A percentile compares a stretch with the other conserved stretches of the same genome.
Conservation (phyloP, 2,329 filamentous ascomycete species). For the Pseudocercospora musae region DNA sequence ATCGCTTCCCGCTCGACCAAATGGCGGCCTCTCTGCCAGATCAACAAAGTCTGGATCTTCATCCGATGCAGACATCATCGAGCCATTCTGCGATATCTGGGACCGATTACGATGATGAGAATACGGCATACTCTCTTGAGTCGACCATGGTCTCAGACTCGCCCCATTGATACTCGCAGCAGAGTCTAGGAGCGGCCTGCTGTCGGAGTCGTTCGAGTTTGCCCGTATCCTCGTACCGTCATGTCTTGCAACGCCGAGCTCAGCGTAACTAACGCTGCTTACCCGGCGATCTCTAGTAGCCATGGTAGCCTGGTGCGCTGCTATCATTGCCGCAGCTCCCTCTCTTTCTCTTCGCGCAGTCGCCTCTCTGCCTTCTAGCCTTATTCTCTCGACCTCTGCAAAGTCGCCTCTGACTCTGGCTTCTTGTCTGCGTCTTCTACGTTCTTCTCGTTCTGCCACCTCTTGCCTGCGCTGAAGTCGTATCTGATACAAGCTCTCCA, state of each 20-base stretch:
- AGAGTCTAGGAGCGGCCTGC: slow-evolving; percentile 67
- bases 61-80: slow-evolving; percentile 40
- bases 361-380: slow-evolving; percentile 54
- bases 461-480: slow-evolving; percentile 72
- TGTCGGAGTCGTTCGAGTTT: slow-evolving; percentile 70
- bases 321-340: slow-evolving; percentile 48
- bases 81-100: slow-evolving; percentile 38
- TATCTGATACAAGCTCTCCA: slow-evolving; percentile 90
- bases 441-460: slow-evolving; percentile 71
- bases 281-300: slow-evolving; percentile 59
- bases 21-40: slow-evolving; percentile 28
- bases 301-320: slow-evolving; percentile 58
- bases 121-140: slow-evolving; percentile 18
- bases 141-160: slow-evolving; percentile 31
- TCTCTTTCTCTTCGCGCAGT: slow-evolving; percentile 40
- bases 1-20: slow-evolving; percentile 36
- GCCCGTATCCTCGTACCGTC: slow-evolving; percentile 74
- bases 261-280: slow-evolving; percentile 72
- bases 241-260: slow-evolving; percentile 70
- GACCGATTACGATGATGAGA: slow-evolving; percentile 44
- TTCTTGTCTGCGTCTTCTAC: slow-evolving; percentile 66
- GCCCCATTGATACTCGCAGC: slow-evolving; percentile 59
- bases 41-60: slow-evolving; percentile 31
- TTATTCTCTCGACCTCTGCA: slow-evolving; percentile 64
- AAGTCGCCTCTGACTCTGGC: slow-evolving; percentile 69